These are phyloP conservation scores for Pythium scleroteichum DNA, from an alignment of 352 stramenopile species.

Conservation along the genomic window DNA sequence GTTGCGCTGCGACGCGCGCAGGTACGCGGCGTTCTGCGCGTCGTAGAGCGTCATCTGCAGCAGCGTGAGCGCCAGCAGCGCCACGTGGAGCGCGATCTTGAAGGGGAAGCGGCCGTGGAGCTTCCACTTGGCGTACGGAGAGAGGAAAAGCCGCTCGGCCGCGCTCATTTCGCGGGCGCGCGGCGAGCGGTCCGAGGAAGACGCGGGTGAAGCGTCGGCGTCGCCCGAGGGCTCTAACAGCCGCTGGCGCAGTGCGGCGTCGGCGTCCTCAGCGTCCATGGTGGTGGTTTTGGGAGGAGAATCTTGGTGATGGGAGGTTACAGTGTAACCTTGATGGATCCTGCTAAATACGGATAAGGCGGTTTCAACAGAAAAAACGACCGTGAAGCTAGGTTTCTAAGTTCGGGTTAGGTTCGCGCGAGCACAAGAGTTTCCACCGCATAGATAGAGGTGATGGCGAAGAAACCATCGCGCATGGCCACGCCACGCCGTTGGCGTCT, in stretches of 20 bases:
- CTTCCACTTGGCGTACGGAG: conserved; percentile 82
- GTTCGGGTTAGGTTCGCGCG: no score
- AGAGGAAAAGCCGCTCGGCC: conserved; percentile 65
- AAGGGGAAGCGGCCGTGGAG: conserved; percentile 73
- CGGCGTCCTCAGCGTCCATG: conserved; percentile 1
- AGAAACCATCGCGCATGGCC: not conserved
- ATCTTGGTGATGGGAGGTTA: no score
- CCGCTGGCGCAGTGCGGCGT: conserved; percentile 17
- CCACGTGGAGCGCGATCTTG: conserved; percentile 79
- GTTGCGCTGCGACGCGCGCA: conserved; percentile 81
- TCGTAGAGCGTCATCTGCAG: conserved; percentile 78
- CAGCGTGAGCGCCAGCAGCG: conserved; percentile 73
- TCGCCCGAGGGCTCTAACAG: conserved; percentile 2
- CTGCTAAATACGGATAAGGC: no score
- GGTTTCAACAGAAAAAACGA: no score
- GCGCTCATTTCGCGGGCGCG: conserved; percentile 34
- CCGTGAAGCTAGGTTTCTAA: no score
- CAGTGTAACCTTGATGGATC: no score
- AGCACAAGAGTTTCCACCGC: not conserved
- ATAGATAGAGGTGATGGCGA: not conserved
- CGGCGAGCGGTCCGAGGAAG: not conserved
- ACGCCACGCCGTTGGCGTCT: not conserved
- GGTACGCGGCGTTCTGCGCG: conserved; percentile 81
- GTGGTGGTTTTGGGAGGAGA: not conserved
- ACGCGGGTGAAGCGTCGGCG: not conserved